Evolutionary conservation across 106 monocot species (phyloP).

Genomic region (Dendrobium chrysotoxum): DNA sequence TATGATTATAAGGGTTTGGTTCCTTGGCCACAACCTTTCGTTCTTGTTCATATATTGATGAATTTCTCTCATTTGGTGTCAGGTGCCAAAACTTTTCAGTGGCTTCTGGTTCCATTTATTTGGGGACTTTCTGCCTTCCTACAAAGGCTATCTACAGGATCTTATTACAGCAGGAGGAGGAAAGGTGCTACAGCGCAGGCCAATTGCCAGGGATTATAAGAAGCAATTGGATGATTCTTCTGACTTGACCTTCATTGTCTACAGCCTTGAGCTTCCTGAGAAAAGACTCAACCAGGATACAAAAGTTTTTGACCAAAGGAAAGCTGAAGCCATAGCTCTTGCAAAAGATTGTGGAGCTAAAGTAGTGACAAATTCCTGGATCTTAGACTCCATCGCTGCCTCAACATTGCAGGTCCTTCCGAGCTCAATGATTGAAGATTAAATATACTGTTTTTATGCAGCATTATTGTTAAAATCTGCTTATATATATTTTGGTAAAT

Average conservation of each 20-base stretch:
- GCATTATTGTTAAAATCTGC: neutral
- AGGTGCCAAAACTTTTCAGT: conserved; percentile 73
- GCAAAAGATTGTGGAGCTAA: conserved; percentile 58
- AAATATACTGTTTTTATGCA: neutral
- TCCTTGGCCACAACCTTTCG: neutral
- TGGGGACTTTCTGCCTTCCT: conserved; percentile 52
- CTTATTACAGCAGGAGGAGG: conserved; percentile 71
- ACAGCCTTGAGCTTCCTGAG: conserved; percentile 49
- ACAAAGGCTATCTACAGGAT: conserved; percentile 76
- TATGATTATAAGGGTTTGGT: too few species aligned
- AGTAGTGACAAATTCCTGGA: conserved; percentile 61
- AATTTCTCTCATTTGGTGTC: conserved; percentile 7
- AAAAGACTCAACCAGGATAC: conserved; percentile 3
- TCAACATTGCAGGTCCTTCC: conserved; percentile 40
- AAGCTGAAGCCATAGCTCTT: conserved; percentile 44
- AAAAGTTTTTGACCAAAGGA: conserved; percentile 7
- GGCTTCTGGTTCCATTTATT: conserved; percentile 62
- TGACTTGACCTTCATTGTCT: conserved; percentile 39
- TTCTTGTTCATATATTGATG: neutral
- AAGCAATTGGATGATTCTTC: conserved; percentile 24
- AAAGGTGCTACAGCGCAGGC: conserved; percentile 66
- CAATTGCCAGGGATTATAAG: conserved; percentile 39
- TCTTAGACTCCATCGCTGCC: conserved; percentile 80
- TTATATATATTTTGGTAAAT: too few species aligned
- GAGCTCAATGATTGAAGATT: neutral